These are phyloP conservation scores for Sporothrix schenckii DNA, from an alignment of 2,329 filamentous ascomycete genomes.

Conservation along the genomic window DNA sequence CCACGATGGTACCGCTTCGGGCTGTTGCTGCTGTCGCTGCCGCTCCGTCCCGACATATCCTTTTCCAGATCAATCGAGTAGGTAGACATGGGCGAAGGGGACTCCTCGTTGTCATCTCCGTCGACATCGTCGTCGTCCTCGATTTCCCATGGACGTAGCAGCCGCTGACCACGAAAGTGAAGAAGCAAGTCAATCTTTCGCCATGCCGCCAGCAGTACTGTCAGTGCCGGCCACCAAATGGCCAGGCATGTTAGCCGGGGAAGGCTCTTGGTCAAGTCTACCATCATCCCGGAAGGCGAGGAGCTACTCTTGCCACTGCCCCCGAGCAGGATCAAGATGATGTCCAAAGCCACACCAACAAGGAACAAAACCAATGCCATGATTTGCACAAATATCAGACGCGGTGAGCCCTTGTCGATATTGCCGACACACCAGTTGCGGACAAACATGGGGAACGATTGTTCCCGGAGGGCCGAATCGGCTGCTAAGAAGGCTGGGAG, in stretches of 20 bases:
- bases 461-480: slow-evolving; percentile 45
- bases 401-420: slow-evolving; percentile 32
- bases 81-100: not conserved
- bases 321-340: slow-evolving; percentile 41
- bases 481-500: slow-evolving; percentile 46
- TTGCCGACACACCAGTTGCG: slow-evolving; percentile 47
- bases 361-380: slow-evolving; percentile 38
- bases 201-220: slow-evolving; percentile 43
- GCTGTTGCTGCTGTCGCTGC: not conserved
- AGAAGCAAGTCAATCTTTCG: slow-evolving; percentile 47
- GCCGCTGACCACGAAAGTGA: slow-evolving; percentile 42
- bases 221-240: slow-evolving; percentile 45
- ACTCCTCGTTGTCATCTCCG: slow-evolving; percentile 32
- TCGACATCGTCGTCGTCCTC: slow-evolving; percentile 29
- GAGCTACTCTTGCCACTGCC: slow-evolving; percentile 31
- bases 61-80: slow-evolving; percentile 29
- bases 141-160: slow-evolving; percentile 48
- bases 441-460: slow-evolving; percentile 47
- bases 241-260: slow-evolving; percentile 41
- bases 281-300: slow-evolving; percentile 26
- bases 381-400: slow-evolving; percentile 39
- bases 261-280: not conserved
- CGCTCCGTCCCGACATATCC: not conserved
- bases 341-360: slow-evolving; percentile 41
- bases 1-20: slow-evolving; percentile 27